Conservation (phyloP, 441 rosid genomes). For the Populus hybrid region DNA sequence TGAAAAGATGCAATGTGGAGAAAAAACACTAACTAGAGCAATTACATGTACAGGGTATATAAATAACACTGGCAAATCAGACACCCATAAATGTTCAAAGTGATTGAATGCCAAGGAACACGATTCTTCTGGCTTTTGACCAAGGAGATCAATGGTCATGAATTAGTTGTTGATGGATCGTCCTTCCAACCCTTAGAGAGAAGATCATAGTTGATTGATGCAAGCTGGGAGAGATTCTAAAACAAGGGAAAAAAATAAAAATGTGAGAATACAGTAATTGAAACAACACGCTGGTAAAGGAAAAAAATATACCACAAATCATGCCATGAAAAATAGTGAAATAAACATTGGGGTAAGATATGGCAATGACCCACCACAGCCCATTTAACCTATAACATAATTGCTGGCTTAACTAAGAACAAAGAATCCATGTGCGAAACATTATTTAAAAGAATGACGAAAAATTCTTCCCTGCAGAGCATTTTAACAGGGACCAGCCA, state of each 20-base stretch:
- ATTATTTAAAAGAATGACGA: not conserved
- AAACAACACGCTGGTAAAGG: not conserved
- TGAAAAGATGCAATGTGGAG: not conserved
- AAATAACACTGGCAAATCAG: constrained; percentile 25
- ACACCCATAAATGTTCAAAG: constrained; percentile 22
- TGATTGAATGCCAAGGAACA: constrained; percentile 16
- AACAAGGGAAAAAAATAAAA: constrained; percentile 1
- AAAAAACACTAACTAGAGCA: not conserved
- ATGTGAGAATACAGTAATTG: not conserved
- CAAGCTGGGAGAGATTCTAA: constrained; percentile 94
- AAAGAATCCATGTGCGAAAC: not conserved
- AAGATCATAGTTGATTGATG: constrained; percentile 97
- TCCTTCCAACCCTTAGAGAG: constrained; percentile 98
- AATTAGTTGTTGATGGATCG: constrained; percentile 49
- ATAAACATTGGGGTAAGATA: too few species aligned
- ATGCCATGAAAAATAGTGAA: not conserved
- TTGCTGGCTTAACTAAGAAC: not conserved
- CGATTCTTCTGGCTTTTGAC: constrained; percentile 15
- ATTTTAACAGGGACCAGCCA: not conserved
- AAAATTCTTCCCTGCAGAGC: not conserved
- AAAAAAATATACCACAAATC: not conserved
- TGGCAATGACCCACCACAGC: not conserved
- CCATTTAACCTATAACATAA: not conserved
- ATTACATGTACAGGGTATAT: constrained; percentile 59
- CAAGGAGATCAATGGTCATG: constrained; percentile 23